Evolutionary conservation across 331 rosid genomes (phyloP).

Genomic region (Spiraea crenata): DNA sequence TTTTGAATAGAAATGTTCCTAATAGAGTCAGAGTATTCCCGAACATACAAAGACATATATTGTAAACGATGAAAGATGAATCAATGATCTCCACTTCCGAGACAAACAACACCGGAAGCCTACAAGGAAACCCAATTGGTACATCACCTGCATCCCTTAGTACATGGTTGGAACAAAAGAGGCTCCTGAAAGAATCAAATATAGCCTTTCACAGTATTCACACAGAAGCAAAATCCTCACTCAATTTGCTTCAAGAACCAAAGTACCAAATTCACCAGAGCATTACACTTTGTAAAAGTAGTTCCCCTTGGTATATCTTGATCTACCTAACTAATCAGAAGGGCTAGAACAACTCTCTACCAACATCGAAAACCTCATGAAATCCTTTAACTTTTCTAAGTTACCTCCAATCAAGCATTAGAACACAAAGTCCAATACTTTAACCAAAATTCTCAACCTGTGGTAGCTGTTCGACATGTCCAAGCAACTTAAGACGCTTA

Average conservation of each 20-base stretch:
- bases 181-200: background rate
- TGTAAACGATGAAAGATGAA: background rate
- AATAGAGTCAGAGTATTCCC: background rate
- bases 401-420: background rate
- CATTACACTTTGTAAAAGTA: too few relatives aligned
- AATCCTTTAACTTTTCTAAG: background rate
- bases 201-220: background rate
- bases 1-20: background rate
- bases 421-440: background rate
- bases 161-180: background rate
- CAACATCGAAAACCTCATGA: background rate
- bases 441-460: background rate
- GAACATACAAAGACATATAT: constrained; percentile 1
- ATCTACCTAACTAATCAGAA: background rate
- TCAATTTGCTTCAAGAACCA: background rate
- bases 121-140: background rate
- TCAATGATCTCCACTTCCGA: background rate
- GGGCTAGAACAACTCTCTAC: background rate
- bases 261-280: background rate
- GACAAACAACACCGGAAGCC: background rate
- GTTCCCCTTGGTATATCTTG: too few relatives aligned
- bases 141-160: background rate
- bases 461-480: background rate
- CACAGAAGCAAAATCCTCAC: background rate
- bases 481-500: background rate